phyloP scores from a whole-genome alignment of 2,329 filamentous ascomycete genomes.

The Didymella pomorum region DNA sequence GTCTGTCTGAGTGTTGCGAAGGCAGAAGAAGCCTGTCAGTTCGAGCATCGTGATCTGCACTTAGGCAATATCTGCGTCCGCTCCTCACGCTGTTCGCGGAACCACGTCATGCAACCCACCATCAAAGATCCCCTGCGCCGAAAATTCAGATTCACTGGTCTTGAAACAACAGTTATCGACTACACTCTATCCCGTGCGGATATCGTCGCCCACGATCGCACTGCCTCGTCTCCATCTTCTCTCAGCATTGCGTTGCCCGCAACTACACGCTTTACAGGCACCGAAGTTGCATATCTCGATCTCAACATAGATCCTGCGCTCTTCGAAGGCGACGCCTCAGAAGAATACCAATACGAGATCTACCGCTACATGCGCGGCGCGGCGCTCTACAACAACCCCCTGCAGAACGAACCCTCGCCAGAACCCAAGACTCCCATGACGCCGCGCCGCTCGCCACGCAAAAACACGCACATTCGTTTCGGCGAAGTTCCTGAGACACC shows the following conservation, averaged over 20 bases:
- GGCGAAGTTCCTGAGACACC: conserved; percentile 18
- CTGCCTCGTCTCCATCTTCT: conserved; percentile 22
- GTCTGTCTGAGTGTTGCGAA: conserved; percentile 68
- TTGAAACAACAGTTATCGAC: conserved; percentile 72
- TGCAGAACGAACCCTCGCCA: conserved; percentile 31
- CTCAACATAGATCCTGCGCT: conserved; percentile 54
- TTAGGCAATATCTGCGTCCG: conserved; percentile 71
- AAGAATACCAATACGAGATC: conserved; percentile 65
- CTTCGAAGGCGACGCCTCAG: conserved; percentile 57
- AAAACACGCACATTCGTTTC: conserved; percentile 44
- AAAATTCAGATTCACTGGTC: conserved; percentile 61
- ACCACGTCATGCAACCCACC: conserved; percentile 38
- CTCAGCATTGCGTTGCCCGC: conserved; percentile 8
- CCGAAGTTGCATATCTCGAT: conserved; percentile 56
- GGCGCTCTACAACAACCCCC: conserved; percentile 56
- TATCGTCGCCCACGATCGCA: conserved; percentile 42
- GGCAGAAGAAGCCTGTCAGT: conserved; percentile 66
- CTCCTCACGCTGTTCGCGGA: conserved; percentile 27
- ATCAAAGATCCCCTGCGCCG: conserved; percentile 48
- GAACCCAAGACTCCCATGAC: conserved; percentile 12
- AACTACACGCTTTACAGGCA: conserved; percentile 7
- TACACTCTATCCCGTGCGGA: conserved; percentile 72
- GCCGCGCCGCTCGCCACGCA: conserved; percentile 34
- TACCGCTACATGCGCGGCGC: conserved; percentile 62
- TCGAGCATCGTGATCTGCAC: conserved; percentile 73